Evolutionary conservation across 768 basidiomycete genomes (phyloP).

Genomic region (Amanita rubescens): DNA sequence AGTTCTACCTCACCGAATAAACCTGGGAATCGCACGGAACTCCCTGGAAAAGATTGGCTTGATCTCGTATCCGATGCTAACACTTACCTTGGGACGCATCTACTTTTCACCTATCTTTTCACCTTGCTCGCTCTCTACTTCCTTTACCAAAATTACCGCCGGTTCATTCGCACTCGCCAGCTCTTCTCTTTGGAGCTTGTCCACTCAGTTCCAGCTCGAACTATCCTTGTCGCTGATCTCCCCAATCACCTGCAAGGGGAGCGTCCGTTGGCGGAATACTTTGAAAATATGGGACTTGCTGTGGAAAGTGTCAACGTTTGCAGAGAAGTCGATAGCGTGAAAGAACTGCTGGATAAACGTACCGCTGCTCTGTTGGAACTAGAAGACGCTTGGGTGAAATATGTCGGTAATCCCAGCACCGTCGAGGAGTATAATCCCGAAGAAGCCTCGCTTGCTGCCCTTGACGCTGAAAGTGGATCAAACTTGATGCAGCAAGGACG

Average conservation of each 20-base stretch:
- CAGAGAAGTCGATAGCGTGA: conserved; percentile 71
- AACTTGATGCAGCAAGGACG: conserved; percentile 30
- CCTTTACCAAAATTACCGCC: conserved; percentile 82
- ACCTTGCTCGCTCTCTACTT: conserved; percentile 80
- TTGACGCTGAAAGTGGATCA: conserved; percentile 46
- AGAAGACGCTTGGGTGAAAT: conserved; percentile 82
- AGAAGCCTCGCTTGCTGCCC: conserved; percentile 36
- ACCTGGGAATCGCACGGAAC: background rate
- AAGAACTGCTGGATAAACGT: conserved; percentile 65
- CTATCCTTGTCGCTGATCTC: conserved; percentile 80
- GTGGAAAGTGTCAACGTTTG: conserved; percentile 93
- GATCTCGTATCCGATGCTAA: conserved; percentile 89
- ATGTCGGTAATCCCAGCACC: conserved; percentile 90
- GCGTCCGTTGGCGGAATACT: conserved; percentile 83
- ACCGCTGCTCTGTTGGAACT: conserved; percentile 75
- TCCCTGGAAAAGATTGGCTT: conserved; percentile 54
- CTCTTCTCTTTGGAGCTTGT: conserved; percentile 92
- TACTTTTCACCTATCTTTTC: conserved; percentile 93
- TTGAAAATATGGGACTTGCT: conserved; percentile 77
- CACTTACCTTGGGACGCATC: conserved; percentile 81
- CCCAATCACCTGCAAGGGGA: conserved; percentile 84
- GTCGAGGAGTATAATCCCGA: conserved; percentile 79
- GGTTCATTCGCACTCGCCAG: conserved; percentile 86
- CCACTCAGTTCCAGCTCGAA: conserved; percentile 90
- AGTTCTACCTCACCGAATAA: conserved; percentile 3